These are phyloP conservation scores for Alectoria sarmentosa DNA, from an alignment of 495 filamentous ascomycete genomes.

Conservation along the genomic window DNA sequence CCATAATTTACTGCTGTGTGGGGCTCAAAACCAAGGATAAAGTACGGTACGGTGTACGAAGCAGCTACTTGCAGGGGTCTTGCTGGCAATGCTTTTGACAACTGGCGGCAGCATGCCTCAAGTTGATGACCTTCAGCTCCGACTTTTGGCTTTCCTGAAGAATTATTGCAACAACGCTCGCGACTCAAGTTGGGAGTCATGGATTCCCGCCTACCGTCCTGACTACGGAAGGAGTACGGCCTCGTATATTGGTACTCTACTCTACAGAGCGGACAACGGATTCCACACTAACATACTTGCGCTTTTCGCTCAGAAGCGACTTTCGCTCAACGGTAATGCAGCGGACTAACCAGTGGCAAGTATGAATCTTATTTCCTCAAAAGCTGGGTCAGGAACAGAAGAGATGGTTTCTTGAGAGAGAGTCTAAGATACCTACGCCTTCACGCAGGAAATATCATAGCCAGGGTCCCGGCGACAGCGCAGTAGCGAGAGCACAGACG, in stretches of 20 bases:
- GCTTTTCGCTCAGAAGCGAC: slow-evolving; percentile 11
- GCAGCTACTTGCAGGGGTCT: slow-evolving; percentile 13
- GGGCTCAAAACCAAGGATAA: not conserved
- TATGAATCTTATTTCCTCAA: not conserved
- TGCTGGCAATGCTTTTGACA: slow-evolving; percentile 10
- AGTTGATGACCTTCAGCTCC: not conserved
- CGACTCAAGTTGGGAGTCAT: not conserved
- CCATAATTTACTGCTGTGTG: not conserved
- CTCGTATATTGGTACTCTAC: not conserved
- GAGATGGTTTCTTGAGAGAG: not conserved
- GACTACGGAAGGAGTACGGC: not conserved
- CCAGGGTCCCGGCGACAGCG: not conserved
- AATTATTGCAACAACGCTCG: not conserved
- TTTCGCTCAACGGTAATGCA: not conserved
- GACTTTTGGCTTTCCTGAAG: not conserved
- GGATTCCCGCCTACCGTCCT: not conserved
- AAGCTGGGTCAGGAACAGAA: not conserved
- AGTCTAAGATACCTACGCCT: not conserved
- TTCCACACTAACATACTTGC: not conserved
- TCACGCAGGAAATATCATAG: not conserved
- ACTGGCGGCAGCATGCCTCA: slow-evolving; percentile 3
- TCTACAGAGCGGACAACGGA: not conserved
- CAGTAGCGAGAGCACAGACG: not conserved
- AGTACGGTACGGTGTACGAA: not conserved
- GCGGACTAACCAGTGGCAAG: not conserved